Conservation (phyloP, 768 basidiomycete species). For the Leccinum longicurvipes region DNA sequence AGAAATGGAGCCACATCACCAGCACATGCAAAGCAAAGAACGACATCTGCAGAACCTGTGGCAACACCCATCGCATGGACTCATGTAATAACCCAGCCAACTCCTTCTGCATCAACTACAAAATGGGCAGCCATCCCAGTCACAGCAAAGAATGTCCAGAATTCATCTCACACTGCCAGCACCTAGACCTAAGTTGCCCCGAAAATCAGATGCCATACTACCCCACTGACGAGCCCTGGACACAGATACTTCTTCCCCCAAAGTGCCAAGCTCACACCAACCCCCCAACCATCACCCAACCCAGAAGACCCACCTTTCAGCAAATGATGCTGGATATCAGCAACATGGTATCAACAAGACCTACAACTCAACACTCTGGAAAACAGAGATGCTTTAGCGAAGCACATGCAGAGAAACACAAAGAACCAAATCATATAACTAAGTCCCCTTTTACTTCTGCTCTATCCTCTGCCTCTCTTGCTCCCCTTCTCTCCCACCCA, state of each 20-base stretch:
- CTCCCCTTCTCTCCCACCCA: too few relatives aligned
- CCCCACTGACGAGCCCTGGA: slow-evolving; percentile 17
- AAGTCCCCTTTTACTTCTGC: too few relatives aligned
- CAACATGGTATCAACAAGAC: too few relatives aligned
- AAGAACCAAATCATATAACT: too few relatives aligned
- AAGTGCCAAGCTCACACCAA: not conserved
- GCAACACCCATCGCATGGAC: not conserved
- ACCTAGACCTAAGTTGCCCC: not conserved
- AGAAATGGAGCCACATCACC: not conserved
- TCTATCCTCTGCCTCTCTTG: too few relatives aligned
- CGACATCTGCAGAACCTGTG: not conserved
- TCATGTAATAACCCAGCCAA: not conserved
- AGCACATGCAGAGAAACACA: too few relatives aligned
- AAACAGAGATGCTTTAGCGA: too few relatives aligned
- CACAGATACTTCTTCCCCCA: not conserved
- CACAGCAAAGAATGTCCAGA: not conserved
- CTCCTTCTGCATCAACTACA: not conserved
- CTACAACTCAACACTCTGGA: too few relatives aligned
- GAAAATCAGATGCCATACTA: slow-evolving; percentile 19
- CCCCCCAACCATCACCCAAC: too few relatives aligned
- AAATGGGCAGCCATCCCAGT: not conserved
- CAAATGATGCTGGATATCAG: not conserved
- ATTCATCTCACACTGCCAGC: not conserved
- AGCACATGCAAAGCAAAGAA: not conserved
- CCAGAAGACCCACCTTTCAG: not conserved